Evolutionary conservation across 2,329 filamentous ascomycete species (phyloP).

Genomic region (Anisogramma anomala): DNA sequence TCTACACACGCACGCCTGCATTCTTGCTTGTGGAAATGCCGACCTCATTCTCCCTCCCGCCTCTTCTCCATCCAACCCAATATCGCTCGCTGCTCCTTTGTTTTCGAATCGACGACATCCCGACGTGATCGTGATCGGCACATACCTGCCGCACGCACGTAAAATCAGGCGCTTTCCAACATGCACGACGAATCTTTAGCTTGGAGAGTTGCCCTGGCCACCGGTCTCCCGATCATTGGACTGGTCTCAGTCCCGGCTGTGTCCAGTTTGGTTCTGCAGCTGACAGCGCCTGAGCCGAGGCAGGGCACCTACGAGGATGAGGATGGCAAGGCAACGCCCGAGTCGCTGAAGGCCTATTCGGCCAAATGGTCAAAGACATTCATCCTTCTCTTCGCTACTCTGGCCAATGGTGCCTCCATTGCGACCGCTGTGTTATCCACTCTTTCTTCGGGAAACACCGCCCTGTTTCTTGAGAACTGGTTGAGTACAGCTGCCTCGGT

Average conservation of each 20-base stretch:
- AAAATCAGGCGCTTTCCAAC: too few species aligned
- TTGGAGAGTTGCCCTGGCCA: conserved; percentile 17
- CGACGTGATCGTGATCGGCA: too few species aligned
- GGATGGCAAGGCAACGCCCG: conserved; percentile 57
- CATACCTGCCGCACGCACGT: too few species aligned
- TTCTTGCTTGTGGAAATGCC: too few species aligned
- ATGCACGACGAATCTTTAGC: conserved; percentile 19
- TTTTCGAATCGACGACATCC: too few species aligned
- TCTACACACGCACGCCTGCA: too few species aligned
- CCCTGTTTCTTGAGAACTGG: conserved; percentile 45
- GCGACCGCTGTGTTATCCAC: conserved; percentile 43
- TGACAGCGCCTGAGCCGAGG: conserved; percentile 20
- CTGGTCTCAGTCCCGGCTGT: conserved; percentile 22
- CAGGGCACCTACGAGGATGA: conserved; percentile 51
- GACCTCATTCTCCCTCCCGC: too few species aligned
- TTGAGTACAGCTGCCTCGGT: conserved; percentile 52
- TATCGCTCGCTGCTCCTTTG: too few species aligned
- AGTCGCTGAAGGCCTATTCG: conserved; percentile 51
- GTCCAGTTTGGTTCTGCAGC: conserved; percentile 19
- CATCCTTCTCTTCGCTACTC: conserved; percentile 40
- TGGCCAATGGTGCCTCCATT: conserved; percentile 45
- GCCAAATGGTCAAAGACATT: conserved; percentile 43
- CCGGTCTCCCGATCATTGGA: conserved; percentile 20
- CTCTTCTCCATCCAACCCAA: too few species aligned
- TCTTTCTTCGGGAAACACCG: conserved; percentile 24